phyloP scores from a whole-genome alignment of 169 alveolate genomes.

The Plasmodium cynomolgi region DNA sequence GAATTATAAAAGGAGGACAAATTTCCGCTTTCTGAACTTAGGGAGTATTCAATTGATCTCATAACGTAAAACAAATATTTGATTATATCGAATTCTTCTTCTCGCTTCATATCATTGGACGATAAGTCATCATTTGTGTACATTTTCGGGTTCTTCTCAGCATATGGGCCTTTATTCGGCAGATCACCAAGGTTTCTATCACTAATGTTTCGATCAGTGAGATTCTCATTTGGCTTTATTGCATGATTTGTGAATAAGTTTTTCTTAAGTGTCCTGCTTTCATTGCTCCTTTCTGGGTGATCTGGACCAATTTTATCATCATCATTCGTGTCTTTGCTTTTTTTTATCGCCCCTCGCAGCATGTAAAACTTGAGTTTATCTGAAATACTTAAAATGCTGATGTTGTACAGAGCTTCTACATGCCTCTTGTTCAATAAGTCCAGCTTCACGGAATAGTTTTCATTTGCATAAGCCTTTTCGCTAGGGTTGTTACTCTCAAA shows the following conservation, averaged over 20 bases:
- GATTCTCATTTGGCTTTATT: slow-evolving; percentile 13
- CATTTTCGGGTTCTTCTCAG: slow-evolving; percentile 43
- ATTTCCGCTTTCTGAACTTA: slow-evolving; percentile 74
- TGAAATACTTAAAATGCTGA: slow-evolving; percentile 71
- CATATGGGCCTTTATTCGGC: slow-evolving; percentile 38
- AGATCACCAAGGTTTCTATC: slow-evolving; percentile 14
- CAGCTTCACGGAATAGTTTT: slow-evolving; percentile 59
- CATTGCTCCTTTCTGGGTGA: slow-evolving; percentile 48
- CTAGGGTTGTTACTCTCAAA: slow-evolving; percentile 35
- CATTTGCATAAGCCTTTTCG: slow-evolving; percentile 65
- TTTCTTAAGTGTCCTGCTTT: slow-evolving; percentile 67
- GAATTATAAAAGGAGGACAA: slow-evolving; percentile 66
- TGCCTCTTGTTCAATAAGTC: slow-evolving; percentile 69
- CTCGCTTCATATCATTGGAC: slow-evolving; percentile 50
- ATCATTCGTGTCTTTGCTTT: slow-evolving; percentile 18
- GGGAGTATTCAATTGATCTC: slow-evolving; percentile 59
- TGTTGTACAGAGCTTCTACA: slow-evolving; percentile 64
- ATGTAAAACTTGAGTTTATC: slow-evolving; percentile 70
- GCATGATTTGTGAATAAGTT: slow-evolving; percentile 10
- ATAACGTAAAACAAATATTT: slow-evolving; percentile 71
- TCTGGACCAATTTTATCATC: slow-evolving; percentile 31
- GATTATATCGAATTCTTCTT: slow-evolving; percentile 71
- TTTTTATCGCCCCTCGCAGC: slow-evolving; percentile 73
- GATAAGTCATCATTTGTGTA: slow-evolving; percentile 66
- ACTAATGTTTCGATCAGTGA: slow-evolving; percentile 4